Conservation (phyloP, 1,284 basidiomycete genomes). For the Naganishia sp. region DNA sequence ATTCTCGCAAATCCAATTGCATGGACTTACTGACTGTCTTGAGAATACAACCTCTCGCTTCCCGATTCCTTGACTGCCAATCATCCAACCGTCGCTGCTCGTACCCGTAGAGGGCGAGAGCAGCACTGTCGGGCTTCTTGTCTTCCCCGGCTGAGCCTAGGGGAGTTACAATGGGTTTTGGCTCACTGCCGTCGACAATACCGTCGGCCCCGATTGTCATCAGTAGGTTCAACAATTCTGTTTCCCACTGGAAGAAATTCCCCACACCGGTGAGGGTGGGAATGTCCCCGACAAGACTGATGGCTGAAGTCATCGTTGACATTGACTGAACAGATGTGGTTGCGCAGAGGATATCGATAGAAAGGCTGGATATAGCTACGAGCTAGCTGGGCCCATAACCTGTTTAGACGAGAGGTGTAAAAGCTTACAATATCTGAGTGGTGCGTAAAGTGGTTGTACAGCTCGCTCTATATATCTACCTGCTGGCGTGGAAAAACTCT, state of each 20-base stretch:
- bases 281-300: neutral
- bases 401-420: neutral
- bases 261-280: neutral
- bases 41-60: neutral
- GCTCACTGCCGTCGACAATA: neutral
- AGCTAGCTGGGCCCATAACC: conserved; percentile 9
- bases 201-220: neutral
- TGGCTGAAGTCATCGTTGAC: neutral
- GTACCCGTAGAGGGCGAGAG: neutral
- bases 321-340: neutral
- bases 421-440: no score
- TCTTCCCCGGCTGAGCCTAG: neutral
- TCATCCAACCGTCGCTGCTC: neutral
- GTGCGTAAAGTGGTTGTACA: no score
- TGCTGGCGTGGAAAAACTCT: no score
- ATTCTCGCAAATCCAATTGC: neutral
- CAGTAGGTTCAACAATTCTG: neutral
- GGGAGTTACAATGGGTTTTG: neutral
- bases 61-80: neutral
- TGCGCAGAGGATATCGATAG: neutral
- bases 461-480: no score
- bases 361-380: neutral
- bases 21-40: neutral
- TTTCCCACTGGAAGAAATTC: conserved; percentile 2
- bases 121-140: neutral